These are phyloP conservation scores for Mucor piriformis DNA, from an alignment of 371 early-diverging fungal genomes.

Conservation along the genomic window DNA sequence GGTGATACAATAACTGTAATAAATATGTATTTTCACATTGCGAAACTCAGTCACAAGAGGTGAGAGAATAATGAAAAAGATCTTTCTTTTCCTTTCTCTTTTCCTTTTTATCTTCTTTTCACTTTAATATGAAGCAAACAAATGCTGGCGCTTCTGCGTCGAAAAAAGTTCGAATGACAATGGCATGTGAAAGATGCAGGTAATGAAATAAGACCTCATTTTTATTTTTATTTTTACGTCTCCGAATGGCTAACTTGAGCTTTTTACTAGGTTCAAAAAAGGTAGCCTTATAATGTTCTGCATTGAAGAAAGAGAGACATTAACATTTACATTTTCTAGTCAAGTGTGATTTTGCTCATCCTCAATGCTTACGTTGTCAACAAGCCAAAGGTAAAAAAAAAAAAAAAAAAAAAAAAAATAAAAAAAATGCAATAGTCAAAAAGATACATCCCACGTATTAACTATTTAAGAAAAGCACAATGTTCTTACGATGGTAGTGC, in stretches of 20 bases:
- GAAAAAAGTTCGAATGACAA: conserved; percentile 54
- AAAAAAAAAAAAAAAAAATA: not conserved
- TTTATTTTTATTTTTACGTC: not conserved
- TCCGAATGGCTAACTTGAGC: not conserved
- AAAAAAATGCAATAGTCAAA: too few relatives aligned
- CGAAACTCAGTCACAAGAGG: conserved; percentile 1
- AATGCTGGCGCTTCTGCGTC: conserved; percentile 27
- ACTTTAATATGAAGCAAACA: conserved; percentile 10
- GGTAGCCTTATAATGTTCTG: too few relatives aligned
- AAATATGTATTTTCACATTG: not conserved
- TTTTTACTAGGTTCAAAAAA: conserved; percentile 39
- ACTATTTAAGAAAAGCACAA: conserved; percentile 14
- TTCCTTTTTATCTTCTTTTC: not conserved
- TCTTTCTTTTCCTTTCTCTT: not conserved
- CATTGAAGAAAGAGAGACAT: not conserved
- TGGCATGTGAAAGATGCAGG: conserved; percentile 61
- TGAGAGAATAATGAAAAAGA: not conserved
- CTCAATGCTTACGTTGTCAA: conserved; percentile 45
- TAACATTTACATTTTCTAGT: conserved; percentile 27
- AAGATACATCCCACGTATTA: not conserved
- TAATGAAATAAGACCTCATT: conserved; percentile 10
- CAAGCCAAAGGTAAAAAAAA: conserved; percentile 38
- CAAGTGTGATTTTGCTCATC: conserved; percentile 59
- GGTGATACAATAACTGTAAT: too few relatives aligned
- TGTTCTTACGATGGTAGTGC: conserved; percentile 54